Evolutionary conservation across 495 filamentous ascomycete species (phyloP).

Genomic region (Neurospora sp.): DNA sequence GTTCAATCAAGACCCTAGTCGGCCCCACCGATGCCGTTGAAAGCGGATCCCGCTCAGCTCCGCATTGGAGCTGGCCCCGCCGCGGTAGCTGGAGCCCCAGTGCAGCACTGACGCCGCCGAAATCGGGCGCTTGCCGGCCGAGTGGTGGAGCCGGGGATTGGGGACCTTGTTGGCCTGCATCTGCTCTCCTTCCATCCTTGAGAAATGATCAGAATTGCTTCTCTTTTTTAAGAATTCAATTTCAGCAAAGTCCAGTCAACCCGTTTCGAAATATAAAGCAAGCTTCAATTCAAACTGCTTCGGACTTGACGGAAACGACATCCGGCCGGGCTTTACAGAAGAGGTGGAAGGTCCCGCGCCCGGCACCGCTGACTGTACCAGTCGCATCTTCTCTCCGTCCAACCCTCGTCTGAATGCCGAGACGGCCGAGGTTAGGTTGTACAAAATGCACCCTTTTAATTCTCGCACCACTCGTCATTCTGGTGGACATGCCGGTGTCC

Average conservation of each 20-base stretch:
- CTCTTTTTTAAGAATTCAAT: no score
- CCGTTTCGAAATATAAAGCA: no score
- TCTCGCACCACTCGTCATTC: neutral
- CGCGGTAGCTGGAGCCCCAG: neutral
- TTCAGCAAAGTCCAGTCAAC: no score
- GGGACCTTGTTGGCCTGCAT: neutral
- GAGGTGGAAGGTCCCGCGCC: neutral
- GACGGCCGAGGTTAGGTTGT: neutral
- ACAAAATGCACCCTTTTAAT: neutral
- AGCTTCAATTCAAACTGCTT: no score
- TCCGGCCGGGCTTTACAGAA: neutral
- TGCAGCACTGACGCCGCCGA: neutral
- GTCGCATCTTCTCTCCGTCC: neutral
- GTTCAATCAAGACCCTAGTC: constrained; percentile 4
- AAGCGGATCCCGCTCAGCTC: neutral
- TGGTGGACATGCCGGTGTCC: no score
- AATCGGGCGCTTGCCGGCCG: neutral
- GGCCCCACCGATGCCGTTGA: constrained; percentile 3
- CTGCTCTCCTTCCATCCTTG: neutral
- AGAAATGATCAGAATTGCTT: neutral
- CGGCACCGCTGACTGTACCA: neutral
- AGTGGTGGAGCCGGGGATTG: neutral
- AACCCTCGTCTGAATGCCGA: neutral
- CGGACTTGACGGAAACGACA: neutral
- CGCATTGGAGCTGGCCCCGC: neutral